phyloP scores from a whole-genome alignment of 257 asterid species.

The Solanum tarijense region DNA sequence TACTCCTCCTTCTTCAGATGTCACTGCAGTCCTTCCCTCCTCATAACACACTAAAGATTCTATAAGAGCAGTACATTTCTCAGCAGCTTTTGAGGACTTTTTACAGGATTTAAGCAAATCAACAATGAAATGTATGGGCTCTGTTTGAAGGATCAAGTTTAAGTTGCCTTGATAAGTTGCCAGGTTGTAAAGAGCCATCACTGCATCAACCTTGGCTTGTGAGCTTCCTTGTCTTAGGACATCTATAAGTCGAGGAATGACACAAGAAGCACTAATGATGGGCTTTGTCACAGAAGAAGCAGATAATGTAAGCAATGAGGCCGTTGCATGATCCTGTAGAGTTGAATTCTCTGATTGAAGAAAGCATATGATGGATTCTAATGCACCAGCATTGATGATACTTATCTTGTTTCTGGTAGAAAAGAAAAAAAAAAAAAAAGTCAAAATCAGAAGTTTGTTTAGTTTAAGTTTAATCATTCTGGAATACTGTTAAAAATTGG shows the following conservation, averaged over 20 bases:
- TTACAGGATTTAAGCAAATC: conserved; percentile 54
- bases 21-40: conserved; percentile 58
- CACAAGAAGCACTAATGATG: conserved; percentile 63
- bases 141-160: conserved; percentile 35
- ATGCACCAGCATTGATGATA: conserved; percentile 68
- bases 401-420: conserved; percentile 59
- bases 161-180: conserved; percentile 52
- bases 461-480: neutral
- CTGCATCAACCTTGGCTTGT: conserved; percentile 75
- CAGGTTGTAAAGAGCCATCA: conserved; percentile 83
- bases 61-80: conserved; percentile 61
- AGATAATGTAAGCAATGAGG: conserved; percentile 76
- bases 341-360: conserved; percentile 48
- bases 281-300: conserved; percentile 85
- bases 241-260: conserved; percentile 67
- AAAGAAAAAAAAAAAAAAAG: neutral
- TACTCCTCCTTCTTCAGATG: conserved; percentile 80
- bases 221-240: conserved; percentile 36
- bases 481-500: neutral
- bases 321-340: conserved; percentile 74
- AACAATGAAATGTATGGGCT: conserved; percentile 38
- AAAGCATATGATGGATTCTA: conserved; percentile 58
- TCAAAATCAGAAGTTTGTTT: neutral
- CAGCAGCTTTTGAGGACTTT: conserved; percentile 59
- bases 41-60: conserved; percentile 62